Evolutionary conservation across 1,284 basidiomycete species (phyloP).

Genomic region (Baeospora myosura): DNA sequence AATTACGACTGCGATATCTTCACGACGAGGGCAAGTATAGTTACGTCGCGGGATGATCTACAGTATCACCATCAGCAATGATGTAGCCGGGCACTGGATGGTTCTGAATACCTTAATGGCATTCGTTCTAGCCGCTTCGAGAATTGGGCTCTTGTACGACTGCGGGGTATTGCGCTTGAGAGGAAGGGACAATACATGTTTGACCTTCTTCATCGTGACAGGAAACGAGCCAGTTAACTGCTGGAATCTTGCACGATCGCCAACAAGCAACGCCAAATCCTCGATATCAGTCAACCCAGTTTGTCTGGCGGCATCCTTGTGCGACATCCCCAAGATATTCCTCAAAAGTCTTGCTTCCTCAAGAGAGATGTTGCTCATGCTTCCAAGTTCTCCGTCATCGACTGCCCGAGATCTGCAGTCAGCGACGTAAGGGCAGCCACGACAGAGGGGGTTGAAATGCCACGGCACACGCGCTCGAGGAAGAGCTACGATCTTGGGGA

Average conservation of each 20-base stretch:
- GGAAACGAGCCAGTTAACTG: constrained; percentile 33
- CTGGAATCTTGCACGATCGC: constrained; percentile 26
- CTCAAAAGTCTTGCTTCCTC: constrained; percentile 31
- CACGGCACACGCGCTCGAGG: constrained; percentile 29
- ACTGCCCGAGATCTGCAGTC: constrained; percentile 31
- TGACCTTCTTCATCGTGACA: constrained; percentile 35
- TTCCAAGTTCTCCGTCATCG: constrained; percentile 29
- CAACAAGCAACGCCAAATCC: constrained; percentile 31
- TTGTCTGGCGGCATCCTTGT: constrained; percentile 15
- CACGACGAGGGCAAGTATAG: constrained; percentile 32
- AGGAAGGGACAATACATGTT: constrained; percentile 35
- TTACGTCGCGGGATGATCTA: constrained; percentile 36
- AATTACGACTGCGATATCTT: constrained; percentile 37
- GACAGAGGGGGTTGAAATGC: constrained; percentile 42
- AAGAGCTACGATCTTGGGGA: constrained; percentile 30
- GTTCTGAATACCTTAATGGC: constrained; percentile 20
- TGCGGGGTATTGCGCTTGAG: constrained; percentile 14
- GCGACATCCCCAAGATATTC: constrained; percentile 27
- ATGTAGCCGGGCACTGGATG: no score
- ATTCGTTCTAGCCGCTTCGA: constrained; percentile 31
- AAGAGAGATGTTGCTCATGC: constrained; percentile 38
- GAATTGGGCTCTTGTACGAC: constrained; percentile 23
- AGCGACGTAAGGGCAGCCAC: constrained; percentile 31
- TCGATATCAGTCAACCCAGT: constrained; percentile 31
- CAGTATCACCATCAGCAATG: no score